phyloP scores from a whole-genome alignment of 1,284 basidiomycete species.

The Nidula niveotomentosa region DNA sequence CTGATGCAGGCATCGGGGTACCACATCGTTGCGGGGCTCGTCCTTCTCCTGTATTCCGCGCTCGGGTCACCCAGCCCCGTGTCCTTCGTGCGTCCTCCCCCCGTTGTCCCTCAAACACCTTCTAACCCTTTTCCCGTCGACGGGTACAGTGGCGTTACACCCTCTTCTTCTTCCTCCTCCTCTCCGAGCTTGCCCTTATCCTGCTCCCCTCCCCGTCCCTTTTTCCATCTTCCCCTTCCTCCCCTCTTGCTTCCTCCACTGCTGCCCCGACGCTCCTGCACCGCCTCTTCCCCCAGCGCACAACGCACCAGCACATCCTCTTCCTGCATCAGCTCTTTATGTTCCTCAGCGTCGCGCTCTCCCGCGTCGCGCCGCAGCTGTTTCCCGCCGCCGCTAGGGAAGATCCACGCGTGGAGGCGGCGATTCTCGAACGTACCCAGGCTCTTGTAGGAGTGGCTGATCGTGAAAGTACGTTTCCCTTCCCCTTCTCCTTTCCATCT shows the following conservation, averaged over 20 bases:
- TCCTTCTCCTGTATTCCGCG: conserved; percentile 64
- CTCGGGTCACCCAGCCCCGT: conserved; percentile 60
- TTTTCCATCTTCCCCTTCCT: conserved; percentile 21
- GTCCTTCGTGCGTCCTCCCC: conserved; percentile 57
- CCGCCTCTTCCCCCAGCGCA: conserved; percentile 59
- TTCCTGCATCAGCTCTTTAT: conserved; percentile 80
- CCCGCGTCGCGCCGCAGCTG: conserved; percentile 63
- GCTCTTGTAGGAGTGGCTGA: conserved; percentile 36
- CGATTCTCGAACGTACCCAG: conserved; percentile 35
- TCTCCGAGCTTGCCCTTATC: conserved; percentile 63
- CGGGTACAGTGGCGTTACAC: conserved; percentile 68
- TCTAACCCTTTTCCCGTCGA: conserved; percentile 1
- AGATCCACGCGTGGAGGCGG: conserved; percentile 23
- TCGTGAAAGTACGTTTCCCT: conserved; percentile 39
- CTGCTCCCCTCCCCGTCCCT: conserved; percentile 41
- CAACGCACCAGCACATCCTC: conserved; percentile 70
- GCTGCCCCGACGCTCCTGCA: conserved; percentile 36
- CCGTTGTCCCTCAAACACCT: conserved; percentile 3
- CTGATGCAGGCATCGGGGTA: conserved; percentile 68
- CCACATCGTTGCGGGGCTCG: conserved; percentile 63
- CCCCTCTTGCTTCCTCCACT: conserved; percentile 15
- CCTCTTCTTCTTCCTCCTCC: conserved; percentile 58
- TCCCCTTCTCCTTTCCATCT: conserved; percentile 1
- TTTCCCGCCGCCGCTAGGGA: conserved; percentile 36
- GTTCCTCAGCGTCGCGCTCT: conserved; percentile 68